phyloP scores from a whole-genome alignment of 2,329 filamentous ascomycete genomes.

The Epichloe sp. region DNA sequence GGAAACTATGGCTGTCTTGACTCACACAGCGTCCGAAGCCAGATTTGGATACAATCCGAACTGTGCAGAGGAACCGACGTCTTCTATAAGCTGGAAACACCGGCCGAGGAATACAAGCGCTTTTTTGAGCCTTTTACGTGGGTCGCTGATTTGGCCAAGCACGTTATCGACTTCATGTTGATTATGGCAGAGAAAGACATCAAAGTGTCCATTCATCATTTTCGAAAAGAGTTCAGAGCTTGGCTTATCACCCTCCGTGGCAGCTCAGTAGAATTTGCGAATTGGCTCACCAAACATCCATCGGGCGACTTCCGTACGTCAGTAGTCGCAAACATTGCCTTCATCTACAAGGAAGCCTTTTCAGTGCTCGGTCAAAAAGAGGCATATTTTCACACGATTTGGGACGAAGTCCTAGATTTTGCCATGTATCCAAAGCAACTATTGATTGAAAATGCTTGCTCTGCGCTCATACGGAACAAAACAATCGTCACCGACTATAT shows the following conservation, averaged over 20 bases:
- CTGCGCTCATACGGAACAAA: conserved; percentile 7
- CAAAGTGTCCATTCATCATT: conserved; percentile 39
- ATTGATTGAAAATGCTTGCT: background rate
- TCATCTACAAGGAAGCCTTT: conserved; percentile 51
- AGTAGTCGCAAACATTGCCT: conserved; percentile 46
- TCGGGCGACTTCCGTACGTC: conserved; percentile 49
- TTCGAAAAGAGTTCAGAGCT: conserved; percentile 39
- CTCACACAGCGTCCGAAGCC: conserved; percentile 31
- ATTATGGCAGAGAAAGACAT: conserved; percentile 16
- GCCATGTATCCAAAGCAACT: conserved; percentile 18
- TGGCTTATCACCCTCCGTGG: conserved; percentile 42
- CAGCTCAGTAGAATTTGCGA: conserved; percentile 25
- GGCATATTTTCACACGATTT: conserved; percentile 31
- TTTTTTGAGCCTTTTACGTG: conserved; percentile 55
- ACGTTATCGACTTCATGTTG: conserved; percentile 54
- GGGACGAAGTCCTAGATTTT: conserved; percentile 35
- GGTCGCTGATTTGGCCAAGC: conserved; percentile 58
- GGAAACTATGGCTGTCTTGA: conserved; percentile 48
- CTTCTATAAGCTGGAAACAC: conserved; percentile 50
- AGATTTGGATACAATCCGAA: conserved; percentile 52
- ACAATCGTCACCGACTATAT: conserved; percentile 64
- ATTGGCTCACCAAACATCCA: conserved; percentile 40
- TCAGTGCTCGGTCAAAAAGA: conserved; percentile 27
- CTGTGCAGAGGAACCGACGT: conserved; percentile 28
- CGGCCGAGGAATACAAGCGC: conserved; percentile 45